Evolutionary conservation across 1,139 yeast species (phyloP), one percentile per base, ranked within the genome.

Genomic region (Blastobotrys apis): DNA sequence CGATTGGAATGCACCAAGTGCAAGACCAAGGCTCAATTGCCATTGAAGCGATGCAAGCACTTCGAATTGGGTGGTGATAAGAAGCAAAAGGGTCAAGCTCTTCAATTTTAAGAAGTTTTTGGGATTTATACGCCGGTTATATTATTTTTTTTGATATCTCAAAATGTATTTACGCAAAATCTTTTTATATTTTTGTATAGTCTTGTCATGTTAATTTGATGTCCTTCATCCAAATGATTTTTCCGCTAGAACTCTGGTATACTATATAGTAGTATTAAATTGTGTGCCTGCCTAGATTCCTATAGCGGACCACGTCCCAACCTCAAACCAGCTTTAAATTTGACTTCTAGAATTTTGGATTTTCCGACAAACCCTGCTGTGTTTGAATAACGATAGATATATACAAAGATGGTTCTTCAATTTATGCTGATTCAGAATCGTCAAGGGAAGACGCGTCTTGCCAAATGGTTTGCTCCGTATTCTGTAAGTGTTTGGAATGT

Each of bases 51-150:
- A 83, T 92, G 98, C 84, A 94, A 92, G 92, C 98, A 94, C 81
- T 94, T 92, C 77, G 99, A 92, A 81, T 88, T 92, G 74, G 98
- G 98, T 82, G 98, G 98, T 81, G 98, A 92, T 83, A 92, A 86
- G 87, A 94, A 92, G 81, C 97, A 92, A 80, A 92, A 92, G 90
- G 98, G 97, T 74, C 94, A 84, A 77, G 95, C 95, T 73, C 81
- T 86, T 74, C 95, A 86, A 80, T 86, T 86, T 75, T 86, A 82
- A 80, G 54, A 48, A 36, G 47, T 41, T 40, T 19, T 33, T 5
- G 5, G 37, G 27, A 34, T 23, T 23, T 6, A 6, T 6, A 10
- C 6, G 10, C 22, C 25, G 22, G 17, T 27, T 34, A 25, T 26
- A 17, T 38, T 25, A 29, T 32, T 26, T 33, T 40, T 35, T 45